phyloP scores from a whole-genome alignment of 306 rosid genomes.

The Cotoneaster glaucophyllus region DNA sequence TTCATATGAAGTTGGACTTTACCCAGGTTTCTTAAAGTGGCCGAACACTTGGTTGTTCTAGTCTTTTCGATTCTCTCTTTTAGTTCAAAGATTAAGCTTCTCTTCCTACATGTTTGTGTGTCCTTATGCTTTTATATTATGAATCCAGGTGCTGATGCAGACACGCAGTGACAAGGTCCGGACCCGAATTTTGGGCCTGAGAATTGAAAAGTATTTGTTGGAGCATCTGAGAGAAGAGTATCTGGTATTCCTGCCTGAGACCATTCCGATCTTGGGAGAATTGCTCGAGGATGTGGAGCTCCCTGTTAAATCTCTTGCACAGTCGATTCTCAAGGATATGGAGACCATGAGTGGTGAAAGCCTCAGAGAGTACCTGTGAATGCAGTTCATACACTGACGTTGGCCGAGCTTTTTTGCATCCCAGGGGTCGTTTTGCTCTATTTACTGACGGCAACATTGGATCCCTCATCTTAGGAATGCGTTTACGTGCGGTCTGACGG shows the following conservation, averaged over 20 bases:
- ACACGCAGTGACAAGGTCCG: slow-evolving; percentile 72
- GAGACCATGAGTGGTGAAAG: slow-evolving; percentile 75
- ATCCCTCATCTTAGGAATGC: not conserved
- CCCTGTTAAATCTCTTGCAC: slow-evolving; percentile 77
- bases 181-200: slow-evolving; percentile 68
- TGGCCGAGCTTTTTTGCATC: not conserved
- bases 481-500: not conserved
- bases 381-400: not conserved
- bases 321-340: slow-evolving; percentile 71
- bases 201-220: slow-evolving; percentile 57
- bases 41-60: not conserved
- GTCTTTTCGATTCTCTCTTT: not conserved
- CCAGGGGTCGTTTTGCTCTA: not conserved
- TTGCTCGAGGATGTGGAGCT: slow-evolving; percentile 86
- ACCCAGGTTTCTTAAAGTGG: not conserved
- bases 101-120: not conserved
- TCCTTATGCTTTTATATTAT: not conserved
- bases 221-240: slow-evolving; percentile 86
- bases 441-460: not conserved
- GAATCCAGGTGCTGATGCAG: slow-evolving; percentile 79
- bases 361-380: slow-evolving; percentile 58
- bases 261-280: slow-evolving; percentile 88
- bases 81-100: not conserved
- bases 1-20: not conserved
- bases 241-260: slow-evolving; percentile 70